These are phyloP conservation scores for Chaetomidium leptoderma DNA, from an alignment of 495 filamentous ascomycete species.

Conservation along the genomic window DNA sequence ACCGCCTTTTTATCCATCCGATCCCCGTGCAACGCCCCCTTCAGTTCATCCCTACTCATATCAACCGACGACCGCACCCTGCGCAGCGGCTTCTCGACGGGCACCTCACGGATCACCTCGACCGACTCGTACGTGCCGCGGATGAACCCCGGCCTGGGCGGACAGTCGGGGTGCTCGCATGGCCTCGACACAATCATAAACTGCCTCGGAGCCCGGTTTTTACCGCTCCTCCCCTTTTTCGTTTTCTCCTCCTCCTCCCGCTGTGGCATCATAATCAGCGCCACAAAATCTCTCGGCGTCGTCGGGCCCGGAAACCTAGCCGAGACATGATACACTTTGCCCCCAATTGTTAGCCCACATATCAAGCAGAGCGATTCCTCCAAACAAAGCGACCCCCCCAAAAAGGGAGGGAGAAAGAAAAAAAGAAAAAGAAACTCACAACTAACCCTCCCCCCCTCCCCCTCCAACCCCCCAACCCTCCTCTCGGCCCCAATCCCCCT, in stretches of 20 bases:
- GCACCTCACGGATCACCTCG: constrained; percentile 84
- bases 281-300: constrained; percentile 81
- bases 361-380: neutral
- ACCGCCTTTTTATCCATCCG: constrained; percentile 30
- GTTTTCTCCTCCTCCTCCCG: constrained; percentile 9
- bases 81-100: constrained; percentile 38
- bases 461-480: constrained; percentile 55
- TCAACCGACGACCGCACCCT: constrained; percentile 35
- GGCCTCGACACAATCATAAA: constrained; percentile 87
- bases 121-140: constrained; percentile 87
- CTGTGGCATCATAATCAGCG: constrained; percentile 59
- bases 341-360: neutral
- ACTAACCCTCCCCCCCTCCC: constrained; percentile 56
- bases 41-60: constrained; percentile 25
- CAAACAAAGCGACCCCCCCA: neutral
- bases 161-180: constrained; percentile 67
- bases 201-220: constrained; percentile 47
- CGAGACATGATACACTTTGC: constrained; percentile 72
- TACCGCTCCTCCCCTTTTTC: neutral
- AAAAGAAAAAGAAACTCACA: constrained; percentile 47
- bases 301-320: constrained; percentile 89
- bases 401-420: constrained; percentile 6
- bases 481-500: constrained; percentile 79
- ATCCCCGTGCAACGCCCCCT: constrained; percentile 9
- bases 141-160: constrained; percentile 64